Base-by-base conservation (phyloP, 2,329 filamentous ascomycete species). In the Fusarium sp. region DNA sequence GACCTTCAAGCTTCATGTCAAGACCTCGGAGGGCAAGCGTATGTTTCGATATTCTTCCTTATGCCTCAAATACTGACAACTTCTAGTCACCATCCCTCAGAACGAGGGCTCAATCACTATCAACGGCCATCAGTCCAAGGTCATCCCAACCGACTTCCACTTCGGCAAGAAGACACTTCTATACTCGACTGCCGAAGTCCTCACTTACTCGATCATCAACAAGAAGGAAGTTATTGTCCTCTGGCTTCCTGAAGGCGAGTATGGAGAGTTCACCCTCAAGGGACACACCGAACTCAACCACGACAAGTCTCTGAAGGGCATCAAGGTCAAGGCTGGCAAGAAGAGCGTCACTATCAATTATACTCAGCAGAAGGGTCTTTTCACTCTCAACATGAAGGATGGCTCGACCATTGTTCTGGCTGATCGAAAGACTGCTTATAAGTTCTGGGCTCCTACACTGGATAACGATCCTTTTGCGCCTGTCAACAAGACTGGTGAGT, bases 71-170 rank as follows among this genome's bases (percentile, higher is more conserved):
- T 18, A 13, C 45, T 66, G 5, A 66, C 39, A 2, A 0, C 0
- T 15, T 12, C 4, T 6, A 69, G 66, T 90, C 13, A 86, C 84
- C 1, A 83, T 91, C 18, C 89, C 89, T 2, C 85, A 86, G 62
- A 81, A 85, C 49, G 83, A 81, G 4, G 82, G 81, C 0, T 76
- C 78, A 0, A 85, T 90, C 47, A 81, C 85, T 10, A 83, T 92
- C 44, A 86, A 90, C 61, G 90, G 90, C 3, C 87, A 90, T 41
- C 87, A 90, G 61, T 86, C 88, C 12, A 91, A 91, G 81, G 87
- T 91, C 20, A 77, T 91, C 7, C 86, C 89, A 0, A 89, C 88
- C 0, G 89, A 91, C 71, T 91, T 90, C 62, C 77, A 70, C 2
- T 85, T 90, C 42, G 89, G 88, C 2, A 77, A 80, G 12, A 81